These are phyloP conservation scores for Suhomyces coccinellae DNA, from an alignment of 1,139 yeast genomes.

Conservation along the genomic window DNA sequence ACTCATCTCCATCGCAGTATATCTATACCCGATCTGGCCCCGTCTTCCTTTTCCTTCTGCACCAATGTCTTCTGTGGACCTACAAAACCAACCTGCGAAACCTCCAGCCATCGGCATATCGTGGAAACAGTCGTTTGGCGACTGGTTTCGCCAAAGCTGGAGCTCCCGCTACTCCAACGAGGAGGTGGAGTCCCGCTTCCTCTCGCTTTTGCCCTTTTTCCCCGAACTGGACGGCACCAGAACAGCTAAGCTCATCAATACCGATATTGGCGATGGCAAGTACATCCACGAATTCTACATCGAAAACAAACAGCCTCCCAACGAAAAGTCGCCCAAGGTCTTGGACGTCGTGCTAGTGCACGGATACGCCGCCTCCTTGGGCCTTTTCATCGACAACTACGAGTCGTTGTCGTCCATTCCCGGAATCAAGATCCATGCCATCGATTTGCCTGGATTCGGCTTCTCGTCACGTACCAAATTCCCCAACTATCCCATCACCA, in stretches of 20 bases:
- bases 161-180: conserved; percentile 25
- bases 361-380: conserved; percentile 51
- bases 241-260: conserved; percentile 47
- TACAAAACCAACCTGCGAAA: not conserved
- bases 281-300: conserved; percentile 60
- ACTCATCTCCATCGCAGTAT: not conserved
- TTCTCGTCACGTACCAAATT: conserved; percentile 43
- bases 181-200: conserved; percentile 33
- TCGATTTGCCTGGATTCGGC: conserved; percentile 49
- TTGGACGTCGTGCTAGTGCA: conserved; percentile 44
- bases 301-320: conserved; percentile 32
- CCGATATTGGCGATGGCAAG: conserved; percentile 28
- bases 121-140: conserved; percentile 35
- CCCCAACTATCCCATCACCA: conserved; percentile 35
- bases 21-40: not conserved
- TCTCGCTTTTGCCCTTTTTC: conserved; percentile 56
- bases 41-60: not conserved
- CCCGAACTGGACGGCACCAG: conserved; percentile 56
- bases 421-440: conserved; percentile 46
- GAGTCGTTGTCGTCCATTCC: conserved; percentile 41
- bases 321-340: conserved; percentile 10
- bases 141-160: conserved; percentile 41
- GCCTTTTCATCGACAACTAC: conserved; percentile 44
- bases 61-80: not conserved
- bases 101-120: conserved; percentile 10